Conservation (phyloP, 2,329 filamentous ascomycete species). For the Cladophialophora yegresii region DNA sequence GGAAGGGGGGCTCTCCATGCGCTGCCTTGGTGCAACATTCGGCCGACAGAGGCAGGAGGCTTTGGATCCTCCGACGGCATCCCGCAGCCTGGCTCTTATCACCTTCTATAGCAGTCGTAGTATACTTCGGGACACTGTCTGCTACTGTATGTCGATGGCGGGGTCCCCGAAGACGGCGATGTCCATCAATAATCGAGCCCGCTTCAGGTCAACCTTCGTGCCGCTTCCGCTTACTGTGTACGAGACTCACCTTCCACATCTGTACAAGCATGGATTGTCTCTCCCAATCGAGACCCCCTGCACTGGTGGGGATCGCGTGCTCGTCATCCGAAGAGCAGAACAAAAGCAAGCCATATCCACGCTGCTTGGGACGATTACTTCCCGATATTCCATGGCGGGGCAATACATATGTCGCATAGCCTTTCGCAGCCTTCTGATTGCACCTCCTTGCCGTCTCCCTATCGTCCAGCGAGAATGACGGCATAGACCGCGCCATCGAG, state of each 20-base stretch:
- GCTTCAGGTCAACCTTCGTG: neutral
- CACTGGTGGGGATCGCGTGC: slow-evolving; percentile 11
- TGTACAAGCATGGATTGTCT: slow-evolving; percentile 1
- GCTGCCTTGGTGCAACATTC: neutral
- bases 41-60: slow-evolving; percentile 1
- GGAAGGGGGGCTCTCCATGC: neutral
- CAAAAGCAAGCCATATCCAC: neutral
- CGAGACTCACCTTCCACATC: slow-evolving; percentile 15
- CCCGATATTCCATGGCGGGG: slow-evolving; percentile 4
- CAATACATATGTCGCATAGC: neutral
- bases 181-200: neutral
- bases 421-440: slow-evolving; percentile 5
- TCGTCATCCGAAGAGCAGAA: slow-evolving; percentile 11
- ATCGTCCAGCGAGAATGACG: neutral
- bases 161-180: slow-evolving; percentile 1
- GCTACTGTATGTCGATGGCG: neutral
- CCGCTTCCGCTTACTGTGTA: neutral
- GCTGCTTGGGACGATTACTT: neutral
- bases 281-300: slow-evolving; percentile 8
- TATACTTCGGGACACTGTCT: neutral
- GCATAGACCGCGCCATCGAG: neutral
- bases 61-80: neutral
- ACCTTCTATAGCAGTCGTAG: slow-evolving; percentile 14
- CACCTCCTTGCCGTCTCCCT: neutral
- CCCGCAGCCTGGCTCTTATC: neutral